Evolutionary conservation across 192 early-diverging fungal genomes (phyloP).

Genomic region (Entrophospora sp.): DNA sequence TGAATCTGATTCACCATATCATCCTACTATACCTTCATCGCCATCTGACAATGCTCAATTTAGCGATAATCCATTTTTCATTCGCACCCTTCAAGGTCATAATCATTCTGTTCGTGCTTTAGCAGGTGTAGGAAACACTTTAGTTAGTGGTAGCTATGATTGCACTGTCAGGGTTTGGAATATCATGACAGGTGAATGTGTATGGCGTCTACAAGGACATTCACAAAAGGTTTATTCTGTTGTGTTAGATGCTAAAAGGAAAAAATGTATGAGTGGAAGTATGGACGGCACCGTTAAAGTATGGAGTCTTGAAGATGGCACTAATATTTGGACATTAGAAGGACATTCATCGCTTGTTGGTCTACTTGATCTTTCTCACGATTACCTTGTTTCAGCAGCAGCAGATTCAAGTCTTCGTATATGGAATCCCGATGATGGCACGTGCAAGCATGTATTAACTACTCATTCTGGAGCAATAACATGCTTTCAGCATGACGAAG

Average conservation of each 20-base stretch:
- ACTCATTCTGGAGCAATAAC: slow-evolving; percentile 86
- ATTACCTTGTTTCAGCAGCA: slow-evolving; percentile 86
- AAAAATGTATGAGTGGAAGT: slow-evolving; percentile 81
- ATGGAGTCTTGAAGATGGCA: slow-evolving; percentile 82
- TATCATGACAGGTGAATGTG: slow-evolving; percentile 52
- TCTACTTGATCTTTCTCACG: slow-evolving; percentile 71
- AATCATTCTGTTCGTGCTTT: slow-evolving; percentile 84
- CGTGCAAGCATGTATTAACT: slow-evolving; percentile 53
- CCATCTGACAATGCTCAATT: background rate
- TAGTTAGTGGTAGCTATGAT: slow-evolving; percentile 90
- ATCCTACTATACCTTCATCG: too few species aligned
- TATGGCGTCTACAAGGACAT: slow-evolving; percentile 75
- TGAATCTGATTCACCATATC: slow-evolving; percentile 29
- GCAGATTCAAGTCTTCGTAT: slow-evolving; percentile 89
- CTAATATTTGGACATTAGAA: slow-evolving; percentile 63
- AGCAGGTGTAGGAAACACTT: too few species aligned
- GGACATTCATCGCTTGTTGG: slow-evolving; percentile 92
- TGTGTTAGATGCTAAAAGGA: too few species aligned
- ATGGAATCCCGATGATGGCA: slow-evolving; percentile 67
- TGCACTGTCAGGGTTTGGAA: slow-evolving; percentile 87
- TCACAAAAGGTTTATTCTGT: slow-evolving; percentile 94
- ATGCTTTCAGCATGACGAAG: slow-evolving; percentile 92
- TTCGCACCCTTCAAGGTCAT: slow-evolving; percentile 77
- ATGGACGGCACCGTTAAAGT: slow-evolving; percentile 89
- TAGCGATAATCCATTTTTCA: slow-evolving; percentile 63